Conservation (phyloP, 2,329 filamentous ascomycete species). For the Aspergillus tamarii region DNA sequence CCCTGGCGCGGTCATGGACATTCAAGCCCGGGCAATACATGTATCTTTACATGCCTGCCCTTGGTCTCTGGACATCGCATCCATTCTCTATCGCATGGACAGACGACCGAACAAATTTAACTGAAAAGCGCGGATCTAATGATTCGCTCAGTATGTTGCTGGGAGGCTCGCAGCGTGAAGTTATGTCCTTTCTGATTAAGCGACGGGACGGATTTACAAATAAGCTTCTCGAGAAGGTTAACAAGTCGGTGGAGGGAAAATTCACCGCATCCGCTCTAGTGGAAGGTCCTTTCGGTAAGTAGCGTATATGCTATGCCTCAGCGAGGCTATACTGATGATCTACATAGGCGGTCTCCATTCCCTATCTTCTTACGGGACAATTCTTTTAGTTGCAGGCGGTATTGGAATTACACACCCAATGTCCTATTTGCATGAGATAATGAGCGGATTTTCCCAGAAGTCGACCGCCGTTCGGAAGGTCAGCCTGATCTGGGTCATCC, state of each 20-base stretch:
- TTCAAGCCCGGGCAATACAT: conserved; percentile 55
- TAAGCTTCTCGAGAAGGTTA: conserved; percentile 32
- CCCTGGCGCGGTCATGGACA: conserved; percentile 34
- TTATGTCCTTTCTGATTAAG: conserved; percentile 39
- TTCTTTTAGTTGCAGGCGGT: conserved; percentile 40
- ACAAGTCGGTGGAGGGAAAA: conserved; percentile 27
- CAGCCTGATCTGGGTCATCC: conserved; percentile 37
- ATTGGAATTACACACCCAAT: conserved; percentile 43
- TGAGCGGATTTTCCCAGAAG: conserved; percentile 28
- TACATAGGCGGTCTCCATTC: conserved; percentile 34
- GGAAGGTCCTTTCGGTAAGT: conserved; percentile 41
- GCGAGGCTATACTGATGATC: neutral
- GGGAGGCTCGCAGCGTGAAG: conserved; percentile 29
- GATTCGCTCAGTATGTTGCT: conserved; percentile 34
- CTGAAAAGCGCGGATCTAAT: conserved; percentile 33
- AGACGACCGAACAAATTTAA: conserved; percentile 14
- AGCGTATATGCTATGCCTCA: neutral
- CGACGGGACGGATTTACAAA: conserved; percentile 39
- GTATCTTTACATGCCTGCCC: conserved; percentile 58
- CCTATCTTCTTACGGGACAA: conserved; percentile 35
- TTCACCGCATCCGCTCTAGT: conserved; percentile 34
- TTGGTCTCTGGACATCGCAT: conserved; percentile 47
- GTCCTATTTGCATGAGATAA: conserved; percentile 37
- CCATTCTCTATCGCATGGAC: conserved; percentile 48
- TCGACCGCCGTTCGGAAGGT: conserved; percentile 33